Evolutionary conservation across 139 green algal genomes (phyloP), one percentile per base, ranked within the genome.

Genomic region (Chlamydomonas sphaeroides): DNA sequence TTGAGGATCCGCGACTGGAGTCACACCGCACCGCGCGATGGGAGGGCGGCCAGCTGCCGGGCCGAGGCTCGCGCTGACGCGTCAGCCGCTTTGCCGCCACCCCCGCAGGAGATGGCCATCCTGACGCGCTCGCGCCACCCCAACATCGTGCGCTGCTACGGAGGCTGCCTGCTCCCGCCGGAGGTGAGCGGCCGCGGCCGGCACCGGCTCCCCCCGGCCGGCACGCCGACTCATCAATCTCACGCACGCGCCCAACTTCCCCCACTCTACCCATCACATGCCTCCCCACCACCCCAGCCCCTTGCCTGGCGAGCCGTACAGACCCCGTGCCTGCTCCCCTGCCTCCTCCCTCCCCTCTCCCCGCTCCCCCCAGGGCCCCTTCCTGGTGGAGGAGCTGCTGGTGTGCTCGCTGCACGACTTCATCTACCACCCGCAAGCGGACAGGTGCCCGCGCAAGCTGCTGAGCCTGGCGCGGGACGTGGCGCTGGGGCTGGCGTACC

Each of bases 341-440:
- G n/a, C n/a, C n/a, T n/a, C n/a, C n/a, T n/a, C n/a, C n/a, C n/a
- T n/a, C n/a, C n/a, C n/a, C n/a, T n/a, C 4, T 10, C 63, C 32
- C 63, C 63, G 8, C 63, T 15, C 45, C n/a, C 25, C 7, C 28
- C 72, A 79, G 72, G 51, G 68, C n/a, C n/a, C n/a, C 36, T 79
- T 79, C 72, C 53, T 79, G 53, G 72, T 79, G 56, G 72, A 79
- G 56, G 72, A 79, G 72, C 72, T 79, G 53, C 72, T 79, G 72
- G 53, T 67, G 14, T 79, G 72, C 56, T 68, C 53, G 21, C 72
- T 79, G 53, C 72, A 79, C 57, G 72, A 79, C 72, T 79, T 68
- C 57, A 79, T 79, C 57, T 79, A 79, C 72, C 72, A 79, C 51
- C 72, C 72, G 25, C 53, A 68, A 33, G 56, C 36, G 21, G 72